Evolutionary conservation across 179 eudicot genomes (phyloP), one percentile per base, ranked within the genome.

Genomic region (Vitellaria paradoxa): DNA sequence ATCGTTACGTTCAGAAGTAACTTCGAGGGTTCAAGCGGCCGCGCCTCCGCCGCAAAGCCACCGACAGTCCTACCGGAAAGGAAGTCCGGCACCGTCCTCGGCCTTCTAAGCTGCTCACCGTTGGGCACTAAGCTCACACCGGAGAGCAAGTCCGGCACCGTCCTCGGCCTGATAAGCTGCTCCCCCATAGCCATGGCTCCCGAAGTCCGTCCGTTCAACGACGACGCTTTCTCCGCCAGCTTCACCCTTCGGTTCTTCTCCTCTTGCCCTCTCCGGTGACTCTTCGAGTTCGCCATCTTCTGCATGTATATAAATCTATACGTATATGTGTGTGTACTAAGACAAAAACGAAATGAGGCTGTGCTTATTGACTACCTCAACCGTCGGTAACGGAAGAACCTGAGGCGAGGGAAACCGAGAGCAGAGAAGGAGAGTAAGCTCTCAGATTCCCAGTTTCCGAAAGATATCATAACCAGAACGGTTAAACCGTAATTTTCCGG

Each of bases 1-100:
- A 94, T 74, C 23, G 84, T 89, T 60, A 94, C 98, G 46, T 93
- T 89, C 61, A 91, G 65, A 50, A 92, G 78, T 78, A 92, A 24
- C 85, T 90, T 94, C 42, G 89, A 85, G 82, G 85, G 70, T 81
- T 84, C 85, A 73, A 76, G 78, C 76, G 73, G 77, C 1, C 63
- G 42, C 21, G 0, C 65, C 49, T 45, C 77, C 42, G 76, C 23
- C 65, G 71, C 15, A 1, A 21, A 42, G 7, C 21, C 23, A 1
- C 30, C 78, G 7, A 10, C 40, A 11, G 55, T 40, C 17, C 82
- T 37, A 0, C 83, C 65, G 23, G 77, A 0, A 6, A 82, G 57
- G 79, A 87, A 76, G 52, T 85, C 86, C 76, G 90, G 90, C 82
- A 85, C 84, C 62, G 90, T 87, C 72, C 85, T 83, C 45, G 88